Percentiles rank a stretch among this genome's conserved stretches.
These are phyloP conservation scores for button mushroom (Agaricus bisporus) DNA, from an alignment of 768 basidiomycete species.

Conservation along the genomic window DNA sequence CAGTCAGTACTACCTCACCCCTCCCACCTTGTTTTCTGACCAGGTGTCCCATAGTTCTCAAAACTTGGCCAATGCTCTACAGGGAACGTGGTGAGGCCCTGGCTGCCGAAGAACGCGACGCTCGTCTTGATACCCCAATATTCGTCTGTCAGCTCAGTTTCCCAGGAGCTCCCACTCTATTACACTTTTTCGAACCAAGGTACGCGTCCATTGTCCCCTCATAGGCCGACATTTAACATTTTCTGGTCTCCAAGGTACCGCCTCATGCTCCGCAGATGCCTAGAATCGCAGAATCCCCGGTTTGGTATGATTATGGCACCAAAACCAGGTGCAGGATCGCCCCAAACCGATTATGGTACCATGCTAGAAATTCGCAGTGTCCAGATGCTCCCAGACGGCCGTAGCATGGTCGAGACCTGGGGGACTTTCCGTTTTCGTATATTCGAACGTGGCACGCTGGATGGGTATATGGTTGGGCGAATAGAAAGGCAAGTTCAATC, in stretches of 20 bases:
- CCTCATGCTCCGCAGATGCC: conserved; percentile 93
- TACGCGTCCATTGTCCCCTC: conserved; percentile 16
- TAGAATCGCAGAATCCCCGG: conserved; percentile 65
- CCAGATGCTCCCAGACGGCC: conserved; percentile 83
- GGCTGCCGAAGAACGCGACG: conserved; percentile 70
- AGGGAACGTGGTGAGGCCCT: conserved; percentile 56
- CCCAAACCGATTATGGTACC: conserved; percentile 76
- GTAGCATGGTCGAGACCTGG: conserved; percentile 74
- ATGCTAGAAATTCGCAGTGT: conserved; percentile 88
- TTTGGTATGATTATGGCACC: conserved; percentile 93
- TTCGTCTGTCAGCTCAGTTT: conserved; percentile 89
- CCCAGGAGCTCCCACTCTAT: conserved; percentile 82
- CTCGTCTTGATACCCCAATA: conserved; percentile 82
- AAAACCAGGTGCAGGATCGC: conserved; percentile 27
- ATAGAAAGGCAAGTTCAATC: conserved; percentile 48
- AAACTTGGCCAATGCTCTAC: conserved; percentile 62
- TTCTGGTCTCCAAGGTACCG: conserved; percentile 54
- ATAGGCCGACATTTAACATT: background rate
- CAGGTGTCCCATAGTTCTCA: conserved; percentile 42
- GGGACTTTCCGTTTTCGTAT: conserved; percentile 74
- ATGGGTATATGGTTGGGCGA: conserved; percentile 86
- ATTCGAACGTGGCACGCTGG: conserved; percentile 73
- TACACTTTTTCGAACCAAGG: conserved; percentile 94
- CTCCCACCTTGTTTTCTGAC: background rate
- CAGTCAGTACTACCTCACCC: conserved; percentile 36